A percentile compares a stretch with the other conserved stretches of the same genome.
These are phyloP conservation scores for Gaultheria prostrata DNA, from an alignment of 148 eudicot species.

Conservation along the genomic window DNA sequence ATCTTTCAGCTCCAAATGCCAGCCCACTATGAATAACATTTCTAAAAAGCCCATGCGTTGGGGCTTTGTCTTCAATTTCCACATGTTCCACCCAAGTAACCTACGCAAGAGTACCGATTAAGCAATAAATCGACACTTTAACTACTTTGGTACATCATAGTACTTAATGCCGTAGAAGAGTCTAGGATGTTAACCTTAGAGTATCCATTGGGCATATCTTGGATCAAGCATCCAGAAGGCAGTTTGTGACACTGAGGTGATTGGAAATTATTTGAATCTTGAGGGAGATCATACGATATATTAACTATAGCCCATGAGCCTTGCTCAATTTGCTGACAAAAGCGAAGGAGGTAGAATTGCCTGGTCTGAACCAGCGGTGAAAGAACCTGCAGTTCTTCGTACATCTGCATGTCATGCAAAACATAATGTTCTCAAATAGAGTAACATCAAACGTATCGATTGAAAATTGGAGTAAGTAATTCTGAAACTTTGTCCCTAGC, in stretches of 20 bases:
- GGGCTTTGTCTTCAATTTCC: constrained; percentile 53
- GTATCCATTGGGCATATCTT: constrained; percentile 61
- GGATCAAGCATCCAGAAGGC: constrained; percentile 77
- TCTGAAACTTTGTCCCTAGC: background rate
- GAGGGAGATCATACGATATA: constrained; percentile 53
- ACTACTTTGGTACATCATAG: background rate
- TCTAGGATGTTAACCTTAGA: constrained; percentile 39
- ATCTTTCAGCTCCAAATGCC: constrained; percentile 76
- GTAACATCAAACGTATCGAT: background rate
- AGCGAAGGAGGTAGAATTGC: constrained; percentile 48
- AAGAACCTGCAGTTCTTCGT: constrained; percentile 58
- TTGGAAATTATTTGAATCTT: constrained; percentile 20
- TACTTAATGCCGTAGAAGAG: background rate
- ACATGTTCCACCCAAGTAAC: constrained; percentile 73
- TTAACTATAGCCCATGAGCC: constrained; percentile 62
- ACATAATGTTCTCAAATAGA: background rate
- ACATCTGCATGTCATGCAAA: constrained; percentile 36
- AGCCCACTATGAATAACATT: constrained; percentile 44
- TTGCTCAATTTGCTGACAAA: constrained; percentile 54
- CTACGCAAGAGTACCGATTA: constrained; percentile 22
- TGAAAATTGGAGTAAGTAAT: background rate
- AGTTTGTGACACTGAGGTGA: constrained; percentile 38
- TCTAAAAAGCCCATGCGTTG: constrained; percentile 40
- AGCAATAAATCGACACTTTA: background rate
- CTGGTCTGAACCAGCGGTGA: constrained; percentile 52